Percentiles rank a stretch among this genome's conserved stretches.
These are phyloP conservation scores for Achlya hypogyna DNA, from an alignment of 352 stramenopile species.

Conservation along the genomic window DNA sequence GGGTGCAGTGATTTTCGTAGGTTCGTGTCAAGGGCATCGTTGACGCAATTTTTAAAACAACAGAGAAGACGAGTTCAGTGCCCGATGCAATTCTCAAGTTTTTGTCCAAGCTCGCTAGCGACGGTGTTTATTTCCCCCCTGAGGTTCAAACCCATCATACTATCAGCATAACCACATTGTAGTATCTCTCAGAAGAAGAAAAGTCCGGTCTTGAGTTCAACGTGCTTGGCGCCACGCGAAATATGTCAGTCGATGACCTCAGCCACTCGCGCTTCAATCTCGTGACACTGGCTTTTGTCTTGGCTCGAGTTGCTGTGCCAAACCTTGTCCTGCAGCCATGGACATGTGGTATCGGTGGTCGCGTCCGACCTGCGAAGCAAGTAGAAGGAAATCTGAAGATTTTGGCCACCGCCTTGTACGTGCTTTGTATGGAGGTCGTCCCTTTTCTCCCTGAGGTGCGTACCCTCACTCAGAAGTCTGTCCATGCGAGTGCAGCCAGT, in stretches of 20 bases:
- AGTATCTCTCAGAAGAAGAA: slow-evolving; percentile 33
- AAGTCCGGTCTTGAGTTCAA: slow-evolving; percentile 41
- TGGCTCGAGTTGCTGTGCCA: slow-evolving; percentile 49
- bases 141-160: slow-evolving; percentile 23
- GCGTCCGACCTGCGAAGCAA: neutral
- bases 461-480: too few species aligned
- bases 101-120: slow-evolving; percentile 37
- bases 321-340: slow-evolving; percentile 46
- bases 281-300: slow-evolving; percentile 52
- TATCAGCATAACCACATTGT: slow-evolving; percentile 1
- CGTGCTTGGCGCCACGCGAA: slow-evolving; percentile 36
- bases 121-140: slow-evolving; percentile 57
- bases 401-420: slow-evolving; percentile 6
- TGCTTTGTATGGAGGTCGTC: neutral
- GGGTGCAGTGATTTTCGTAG: slow-evolving; percentile 36
- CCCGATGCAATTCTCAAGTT: slow-evolving; percentile 50
- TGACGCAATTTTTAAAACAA: slow-evolving; percentile 35
- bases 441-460: slow-evolving; percentile 1
- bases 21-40: slow-evolving; percentile 50
- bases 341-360: slow-evolving; percentile 29
- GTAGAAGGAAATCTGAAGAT: slow-evolving; percentile 7
- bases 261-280: slow-evolving; percentile 34
- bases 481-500: too few species aligned
- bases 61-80: slow-evolving; percentile 37
- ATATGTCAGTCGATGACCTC: slow-evolving; percentile 23